A percentile compares a stretch with the other conserved stretches of the same genome.
phyloP scores from a whole-genome alignment of 371 early-diverging fungal species.

The Rhizopus sp. region DNA sequence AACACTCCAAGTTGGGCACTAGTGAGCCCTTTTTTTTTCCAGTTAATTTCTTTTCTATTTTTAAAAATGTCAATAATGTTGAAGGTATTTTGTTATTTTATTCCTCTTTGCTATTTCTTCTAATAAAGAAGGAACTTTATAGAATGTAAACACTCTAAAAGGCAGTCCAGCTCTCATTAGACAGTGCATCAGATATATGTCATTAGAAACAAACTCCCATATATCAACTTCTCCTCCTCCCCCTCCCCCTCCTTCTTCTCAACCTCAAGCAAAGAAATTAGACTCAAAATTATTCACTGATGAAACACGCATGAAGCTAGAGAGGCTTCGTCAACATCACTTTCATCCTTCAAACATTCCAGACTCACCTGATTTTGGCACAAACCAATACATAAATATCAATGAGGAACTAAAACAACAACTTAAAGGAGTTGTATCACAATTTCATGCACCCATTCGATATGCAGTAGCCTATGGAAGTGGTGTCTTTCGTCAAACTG shows the following conservation, averaged over 20 bases:
- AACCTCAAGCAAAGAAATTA: slow-evolving; percentile 16
- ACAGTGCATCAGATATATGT: slow-evolving; percentile 16
- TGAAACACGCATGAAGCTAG: slow-evolving; percentile 38
- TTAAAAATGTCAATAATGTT: too few relatives aligned
- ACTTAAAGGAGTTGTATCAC: slow-evolving; percentile 57
- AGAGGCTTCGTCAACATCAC: slow-evolving; percentile 43
- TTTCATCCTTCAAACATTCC: slow-evolving; percentile 55
- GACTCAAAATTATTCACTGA: slow-evolving; percentile 31
- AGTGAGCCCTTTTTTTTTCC: too few relatives aligned
- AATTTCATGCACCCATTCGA: slow-evolving; percentile 72
- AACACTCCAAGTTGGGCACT: too few relatives aligned
- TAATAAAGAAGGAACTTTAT: too few relatives aligned
- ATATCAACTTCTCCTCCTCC: slow-evolving; percentile 4
- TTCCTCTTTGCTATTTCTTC: too few relatives aligned
- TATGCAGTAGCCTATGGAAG: slow-evolving; percentile 96
- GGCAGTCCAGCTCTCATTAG: background rate
- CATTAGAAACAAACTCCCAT: slow-evolving; percentile 16
- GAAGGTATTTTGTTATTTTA: too few relatives aligned
- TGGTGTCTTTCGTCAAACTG: slow-evolving; percentile 88
- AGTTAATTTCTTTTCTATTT: too few relatives aligned
- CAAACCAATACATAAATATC: slow-evolving; percentile 67
- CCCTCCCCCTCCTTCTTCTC: slow-evolving; percentile 23
- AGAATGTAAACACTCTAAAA: background rate
- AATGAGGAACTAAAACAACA: slow-evolving; percentile 60
- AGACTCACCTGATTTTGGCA: slow-evolving; percentile 68